Base-by-base conservation (phyloP, 208 protist species). In the Vickermania spadyakhi region DNA sequence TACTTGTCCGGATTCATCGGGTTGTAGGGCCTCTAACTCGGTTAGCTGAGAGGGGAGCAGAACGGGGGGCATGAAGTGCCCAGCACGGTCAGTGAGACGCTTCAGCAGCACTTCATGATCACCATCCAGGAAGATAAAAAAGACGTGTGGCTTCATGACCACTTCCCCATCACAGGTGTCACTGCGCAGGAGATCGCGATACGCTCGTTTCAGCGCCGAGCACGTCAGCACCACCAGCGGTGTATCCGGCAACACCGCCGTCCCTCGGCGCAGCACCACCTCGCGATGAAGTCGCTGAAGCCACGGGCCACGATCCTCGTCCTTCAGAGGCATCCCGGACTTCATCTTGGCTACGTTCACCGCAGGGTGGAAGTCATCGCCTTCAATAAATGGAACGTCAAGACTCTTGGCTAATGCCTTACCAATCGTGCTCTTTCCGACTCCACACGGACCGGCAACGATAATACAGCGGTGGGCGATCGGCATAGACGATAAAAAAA, bases 221-320 rank as follows among this genome's bases (percentile, higher is more conserved):
- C 51, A 55, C 25, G 51, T 23, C 11, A 55, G 25, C 21, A 55
- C 51, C 36, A 18, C 31, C 56, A 26, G 30, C 25, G 29, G n/a
- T 4, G 58, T 23, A 23, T 31, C 45, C 21, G 28, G 36, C 3
- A 45, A 30, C 3, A 22, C 51, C 23, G 49, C 13, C 5, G 60
- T 54, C 3, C 31, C 30, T 23, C 21, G 36, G 21, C 60, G 66
- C 21, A 36, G 58, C 26, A 84, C 72, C 13, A 77, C 77, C 42
- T 81, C 76, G 0, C 45, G 53, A 25, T 62, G 68, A 22, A 92
- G 62, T 23, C 57, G 62, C 1, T 28, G 31, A 7, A 95, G 70
- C 86, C 88, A 95, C 28, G 85, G 88, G 25, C n/a, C 5, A 18
- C 88, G 70, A 58, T 95, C 88, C 2, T 67, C 72, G 56, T 95